Evolutionary conservation across 2,329 filamentous ascomycete genomes (phyloP).

Genomic region (Fonsecaea multimorphosa): DNA sequence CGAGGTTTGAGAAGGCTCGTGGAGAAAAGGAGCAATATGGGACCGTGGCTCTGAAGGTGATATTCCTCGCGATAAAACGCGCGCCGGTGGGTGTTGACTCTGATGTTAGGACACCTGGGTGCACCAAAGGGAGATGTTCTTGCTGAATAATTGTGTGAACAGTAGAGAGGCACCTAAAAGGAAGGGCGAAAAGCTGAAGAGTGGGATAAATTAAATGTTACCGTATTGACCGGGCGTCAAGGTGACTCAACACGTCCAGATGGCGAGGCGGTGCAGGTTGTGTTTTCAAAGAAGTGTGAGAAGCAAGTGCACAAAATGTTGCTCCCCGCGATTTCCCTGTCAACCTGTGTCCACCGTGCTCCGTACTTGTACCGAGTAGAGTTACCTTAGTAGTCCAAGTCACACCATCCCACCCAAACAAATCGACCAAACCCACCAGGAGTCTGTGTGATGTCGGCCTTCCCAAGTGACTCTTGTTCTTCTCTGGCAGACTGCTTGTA

Average conservation of each 20-base stretch:
- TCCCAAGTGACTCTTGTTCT: not conserved
- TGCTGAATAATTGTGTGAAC: not conserved
- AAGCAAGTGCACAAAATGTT: not conserved
- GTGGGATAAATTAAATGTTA: not conserved
- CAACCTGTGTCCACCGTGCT: conserved; percentile 5
- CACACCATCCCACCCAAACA: not conserved
- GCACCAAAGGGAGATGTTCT: not conserved
- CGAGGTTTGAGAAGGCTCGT: not conserved
- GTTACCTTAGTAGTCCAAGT: not conserved
- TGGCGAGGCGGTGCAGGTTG: not conserved
- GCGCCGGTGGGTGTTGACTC: not conserved
- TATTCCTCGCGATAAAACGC: not conserved
- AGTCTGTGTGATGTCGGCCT: not conserved
- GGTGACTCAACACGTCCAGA: not conserved
- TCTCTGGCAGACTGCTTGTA: not conserved
- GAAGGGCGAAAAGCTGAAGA: not conserved
- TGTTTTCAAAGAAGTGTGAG: not conserved
- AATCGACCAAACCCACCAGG: not conserved
- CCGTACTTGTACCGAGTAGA: not conserved
- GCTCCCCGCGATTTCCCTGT: conserved; percentile 10
- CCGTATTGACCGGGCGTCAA: not conserved
- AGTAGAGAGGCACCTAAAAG: no score
- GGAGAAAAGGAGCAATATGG: not conserved
- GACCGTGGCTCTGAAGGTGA: not conserved
- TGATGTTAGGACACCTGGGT: not conserved